phyloP scores from a whole-genome alignment of 768 basidiomycete species.

The Lentinula sp. region DNA sequence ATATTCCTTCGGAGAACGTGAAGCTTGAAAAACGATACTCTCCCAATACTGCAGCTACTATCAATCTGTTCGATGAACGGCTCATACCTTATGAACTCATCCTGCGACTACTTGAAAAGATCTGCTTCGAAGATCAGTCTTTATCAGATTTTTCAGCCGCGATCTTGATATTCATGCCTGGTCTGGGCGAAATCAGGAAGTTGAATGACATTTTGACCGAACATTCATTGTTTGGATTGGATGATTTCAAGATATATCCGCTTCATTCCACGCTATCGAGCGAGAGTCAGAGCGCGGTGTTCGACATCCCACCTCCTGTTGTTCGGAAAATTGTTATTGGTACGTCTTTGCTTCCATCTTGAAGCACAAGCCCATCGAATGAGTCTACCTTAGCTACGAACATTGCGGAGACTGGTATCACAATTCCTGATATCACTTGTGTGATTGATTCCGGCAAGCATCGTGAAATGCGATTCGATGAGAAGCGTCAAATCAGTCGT shows the following conservation, averaged over 20 bases:
- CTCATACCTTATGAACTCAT: slow-evolving; percentile 91
- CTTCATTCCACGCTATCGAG: slow-evolving; percentile 91
- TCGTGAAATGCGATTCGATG: slow-evolving; percentile 96
- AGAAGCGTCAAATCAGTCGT: slow-evolving; percentile 92
- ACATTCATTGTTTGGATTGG: slow-evolving; percentile 65
- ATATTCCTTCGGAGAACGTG: slow-evolving; percentile 31
- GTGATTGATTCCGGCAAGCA: slow-evolving; percentile 95
- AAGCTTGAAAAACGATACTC: slow-evolving; percentile 82
- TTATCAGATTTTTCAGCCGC: slow-evolving; percentile 65
- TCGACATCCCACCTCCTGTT: slow-evolving; percentile 77
- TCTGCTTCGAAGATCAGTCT: slow-evolving; percentile 64
- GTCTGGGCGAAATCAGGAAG: slow-evolving; percentile 87
- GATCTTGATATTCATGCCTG: slow-evolving; percentile 90
- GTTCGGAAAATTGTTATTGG: slow-evolving; percentile 93
- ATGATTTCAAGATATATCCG: slow-evolving; percentile 70
- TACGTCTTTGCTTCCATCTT: slow-evolving; percentile 25
- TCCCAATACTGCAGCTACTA: slow-evolving; percentile 60
- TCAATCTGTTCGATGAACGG: slow-evolving; percentile 84
- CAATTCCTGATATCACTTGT: slow-evolving; percentile 96
- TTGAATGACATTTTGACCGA: slow-evolving; percentile 76
- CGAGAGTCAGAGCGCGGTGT: slow-evolving; percentile 87
- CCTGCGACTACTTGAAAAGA: slow-evolving; percentile 69
- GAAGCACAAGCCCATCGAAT: neutral
- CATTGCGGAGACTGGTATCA: slow-evolving; percentile 96
- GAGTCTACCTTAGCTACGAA: slow-evolving; percentile 59